Base-by-base conservation (phyloP, 2,329 filamentous ascomycete species). In the Colletotrichum sansevieriae region DNA sequence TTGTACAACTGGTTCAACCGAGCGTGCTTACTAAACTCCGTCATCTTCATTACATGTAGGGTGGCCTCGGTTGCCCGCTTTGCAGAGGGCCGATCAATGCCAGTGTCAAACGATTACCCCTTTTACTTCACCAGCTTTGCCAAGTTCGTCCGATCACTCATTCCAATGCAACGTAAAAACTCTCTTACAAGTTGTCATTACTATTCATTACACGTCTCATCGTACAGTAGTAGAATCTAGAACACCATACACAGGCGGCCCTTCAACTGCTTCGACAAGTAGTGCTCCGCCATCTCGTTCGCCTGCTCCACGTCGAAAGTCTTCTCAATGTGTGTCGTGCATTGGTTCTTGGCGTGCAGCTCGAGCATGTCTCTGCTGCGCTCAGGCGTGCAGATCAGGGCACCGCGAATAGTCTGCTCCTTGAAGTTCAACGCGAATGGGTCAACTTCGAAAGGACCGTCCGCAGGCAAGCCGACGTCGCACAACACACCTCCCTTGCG, bases 401-500 rank as follows among this genome's bases (percentile, higher is more conserved):
- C 63, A 1, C 71, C 71, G 7, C 62, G 69, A 11, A 72, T 9
- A 18, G 71, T 72, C 58, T 72, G 71, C 66, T 71, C 71, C 70
- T 72, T 72, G 63, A 72, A 72, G 58, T 71, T 72, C 44, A 72
- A 18, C 13, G 71, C 71, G 15, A 72, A 72, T 0, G 71, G 58
- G 9, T 72, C 71, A 3, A 72, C 70, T 41, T 72, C 70, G 22
- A 72, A 70, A 12, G 70, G 70, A 1, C 61, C 70, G 15, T 72
- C 71, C 4, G 65, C 65, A 3, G 71, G 71, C 4, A 72, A 44
- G 1, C 71, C 71, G 15, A 72, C 70, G 7, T 72, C 71, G 18
- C 62, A 57, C 4, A 72, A 35, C 2, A 65, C 52, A 13, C 71
- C 71, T 2, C 71, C 70, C 62, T 72, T 72, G 18, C 71, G 66